phyloP scores from a whole-genome alignment of 441 rosid species.

The Adansonia madagascariensis region DNA sequence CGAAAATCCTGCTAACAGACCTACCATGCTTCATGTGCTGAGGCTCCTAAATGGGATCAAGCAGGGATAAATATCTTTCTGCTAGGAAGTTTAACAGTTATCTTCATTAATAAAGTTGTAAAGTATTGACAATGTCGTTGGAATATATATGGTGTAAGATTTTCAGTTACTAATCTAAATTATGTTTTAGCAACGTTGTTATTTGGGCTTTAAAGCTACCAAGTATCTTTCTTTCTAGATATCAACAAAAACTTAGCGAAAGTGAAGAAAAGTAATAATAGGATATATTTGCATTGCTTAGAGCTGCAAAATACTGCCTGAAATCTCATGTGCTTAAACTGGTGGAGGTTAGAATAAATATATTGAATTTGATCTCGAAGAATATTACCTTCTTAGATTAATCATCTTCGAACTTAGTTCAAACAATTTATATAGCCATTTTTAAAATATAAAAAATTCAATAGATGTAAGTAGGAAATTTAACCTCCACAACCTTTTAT shows the following conservation, averaged over 20 bases:
- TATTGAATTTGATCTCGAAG: too few species aligned
- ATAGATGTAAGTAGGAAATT: too few species aligned
- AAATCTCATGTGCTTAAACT: background rate
- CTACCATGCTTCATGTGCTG: slow-evolving; percentile 65
- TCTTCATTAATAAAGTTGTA: slow-evolving; percentile 25
- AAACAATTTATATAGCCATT: too few species aligned
- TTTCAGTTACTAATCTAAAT: slow-evolving; percentile 15
- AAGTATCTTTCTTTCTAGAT: background rate
- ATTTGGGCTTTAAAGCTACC: background rate
- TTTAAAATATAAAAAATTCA: too few species aligned
- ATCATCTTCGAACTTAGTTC: background rate
- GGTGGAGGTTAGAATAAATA: too few species aligned
- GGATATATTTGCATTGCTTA: background rate
- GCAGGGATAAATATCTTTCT: background rate
- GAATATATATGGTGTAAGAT: slow-evolving; percentile 7
- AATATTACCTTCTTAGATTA: background rate
- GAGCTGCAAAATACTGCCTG: background rate
- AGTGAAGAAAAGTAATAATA: background rate
- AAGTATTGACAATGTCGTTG: slow-evolving; percentile 8
- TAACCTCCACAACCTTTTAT: too few species aligned
- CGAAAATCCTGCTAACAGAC: slow-evolving; percentile 78
- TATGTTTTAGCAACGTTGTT: background rate
- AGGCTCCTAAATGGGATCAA: slow-evolving; percentile 58
- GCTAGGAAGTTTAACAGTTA: background rate
- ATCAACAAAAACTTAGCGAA: background rate